A percentile compares a stretch with the other conserved stretches of the same genome.
Conservation (phyloP, 805 yeast species). For the Komagataella populi region DNA sequence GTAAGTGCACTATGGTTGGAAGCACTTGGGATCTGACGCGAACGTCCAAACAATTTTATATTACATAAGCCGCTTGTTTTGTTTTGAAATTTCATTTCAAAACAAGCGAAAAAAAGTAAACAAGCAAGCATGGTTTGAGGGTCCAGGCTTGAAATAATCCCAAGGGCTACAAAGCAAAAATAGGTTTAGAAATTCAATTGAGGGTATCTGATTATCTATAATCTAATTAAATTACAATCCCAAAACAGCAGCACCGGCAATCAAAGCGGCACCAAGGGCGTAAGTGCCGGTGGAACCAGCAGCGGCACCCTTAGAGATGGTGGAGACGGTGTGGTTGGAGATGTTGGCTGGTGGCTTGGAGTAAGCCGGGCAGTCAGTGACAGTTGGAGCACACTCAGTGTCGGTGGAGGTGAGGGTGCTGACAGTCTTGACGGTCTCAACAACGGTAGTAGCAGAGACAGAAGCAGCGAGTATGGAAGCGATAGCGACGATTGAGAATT, state of each 20-base stretch:
- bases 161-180: neutral
- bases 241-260: constrained; percentile 7
- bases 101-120: too few species aligned
- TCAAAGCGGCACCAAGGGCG: constrained; percentile 8
- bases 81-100: too few species aligned
- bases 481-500: constrained; percentile 2
- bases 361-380: constrained; percentile 31
- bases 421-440: constrained; percentile 19
- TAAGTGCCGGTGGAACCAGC: constrained; percentile 5
- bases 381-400: constrained; percentile 29
- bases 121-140: too few species aligned
- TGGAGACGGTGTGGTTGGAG: constrained; percentile 7
- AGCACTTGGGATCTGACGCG: too few species aligned
- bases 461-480: constrained; percentile 14
- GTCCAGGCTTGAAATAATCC: too few species aligned
- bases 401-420: constrained; percentile 29
- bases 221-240: constrained; percentile 1
- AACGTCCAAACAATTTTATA: neutral
- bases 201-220: neutral
- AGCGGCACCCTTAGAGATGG: constrained; percentile 5
- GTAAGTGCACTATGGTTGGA: neutral
- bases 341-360: constrained; percentile 2
- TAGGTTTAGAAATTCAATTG: neutral
- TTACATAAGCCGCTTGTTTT: too few species aligned
- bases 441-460: constrained; percentile 18